Evolutionary conservation across 2,329 filamentous ascomycete species (phyloP), one percentile per base, ranked within the genome.

Genomic region (Xylaria sp.): DNA sequence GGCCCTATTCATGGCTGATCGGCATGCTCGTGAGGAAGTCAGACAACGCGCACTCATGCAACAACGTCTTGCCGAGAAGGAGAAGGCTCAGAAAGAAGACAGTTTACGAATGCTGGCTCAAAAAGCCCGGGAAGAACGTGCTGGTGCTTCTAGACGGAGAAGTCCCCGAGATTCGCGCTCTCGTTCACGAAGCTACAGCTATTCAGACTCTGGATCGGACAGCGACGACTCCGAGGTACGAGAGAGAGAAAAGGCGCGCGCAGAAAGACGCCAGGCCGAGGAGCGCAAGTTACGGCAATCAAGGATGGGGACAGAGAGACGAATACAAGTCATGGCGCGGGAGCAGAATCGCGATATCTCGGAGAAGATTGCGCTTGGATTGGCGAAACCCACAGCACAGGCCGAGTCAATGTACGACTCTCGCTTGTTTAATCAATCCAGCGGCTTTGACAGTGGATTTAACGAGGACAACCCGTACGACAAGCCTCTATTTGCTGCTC

Each of bases 391-490:
- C 2, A 98, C 96, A 3, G 92, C 96, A 78, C 92, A 91, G 60
- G 91, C 91, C 65, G 96, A 99, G 80, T 91, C 92, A 28, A 98
- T 98, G 96, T 99, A 97, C 83, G 96, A 99, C 82, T 97, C 94
- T 1, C 88, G 96, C 50, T 83, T 99, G 37, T 99, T 99, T 83
- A 98, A 98, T 82, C 94, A 97, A 82, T 92, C 90, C 6, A 94
- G 92, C 75, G 96, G 96, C 0, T 97, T 99, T 79, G 91, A 94
- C 74, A 88, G 90, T 62, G 96, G 95, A 0, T 94, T 98, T 86
- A 99, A 99, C 80, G 96, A 99, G 81, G 96, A 99, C 80, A 96
- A 99, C 78, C 90, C 91, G 0, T 99, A 98, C 83, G 96, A 98
- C 81, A 98, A 98, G 82, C 96, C 96, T 23, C 85, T 99, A 8